Percentiles rank a stretch among this genome's conserved stretches.
These are phyloP conservation scores for Suillus brevipes DNA, from an alignment of 768 basidiomycete genomes.

Conservation along the genomic window DNA sequence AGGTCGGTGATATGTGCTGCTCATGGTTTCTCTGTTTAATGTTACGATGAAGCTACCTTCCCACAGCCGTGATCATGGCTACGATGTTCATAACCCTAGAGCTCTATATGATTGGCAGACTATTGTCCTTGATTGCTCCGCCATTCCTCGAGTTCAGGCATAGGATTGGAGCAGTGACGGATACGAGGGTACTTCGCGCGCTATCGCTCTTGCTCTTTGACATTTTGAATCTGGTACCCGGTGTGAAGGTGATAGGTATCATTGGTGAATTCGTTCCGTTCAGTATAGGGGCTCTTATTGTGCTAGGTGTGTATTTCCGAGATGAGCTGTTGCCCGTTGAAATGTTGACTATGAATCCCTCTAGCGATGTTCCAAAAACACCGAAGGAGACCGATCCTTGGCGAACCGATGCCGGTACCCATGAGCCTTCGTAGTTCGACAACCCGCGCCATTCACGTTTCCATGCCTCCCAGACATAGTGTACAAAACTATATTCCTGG, in stretches of 20 bases:
- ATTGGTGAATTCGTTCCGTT: slow-evolving; percentile 44
- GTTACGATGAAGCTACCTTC: slow-evolving; percentile 36
- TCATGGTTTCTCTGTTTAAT: not conserved
- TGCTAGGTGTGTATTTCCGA: slow-evolving; percentile 37
- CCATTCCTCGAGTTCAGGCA: slow-evolving; percentile 19
- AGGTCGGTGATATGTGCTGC: not conserved
- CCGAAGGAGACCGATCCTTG: not conserved
- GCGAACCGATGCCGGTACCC: not conserved
- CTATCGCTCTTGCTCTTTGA: slow-evolving; percentile 46
- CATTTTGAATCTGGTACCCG: slow-evolving; percentile 40
- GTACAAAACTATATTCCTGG: not conserved
- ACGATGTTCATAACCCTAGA: slow-evolving; percentile 39
- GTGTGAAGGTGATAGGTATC: slow-evolving; percentile 33
- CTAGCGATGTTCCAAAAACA: slow-evolving; percentile 13
- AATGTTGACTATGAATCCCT: not conserved
- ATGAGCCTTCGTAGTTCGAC: not conserved
- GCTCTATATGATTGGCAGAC: slow-evolving; percentile 38
- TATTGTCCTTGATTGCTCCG: slow-evolving; percentile 29
- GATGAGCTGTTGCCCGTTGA: not conserved
- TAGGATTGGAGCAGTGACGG: slow-evolving; percentile 23
- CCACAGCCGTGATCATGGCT: slow-evolving; percentile 38
- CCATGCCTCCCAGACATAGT: not conserved
- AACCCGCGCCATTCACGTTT: not conserved
- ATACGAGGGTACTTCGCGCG: slow-evolving; percentile 34
- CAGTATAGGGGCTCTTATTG: slow-evolving; percentile 41